Base-by-base conservation (phyloP, 83 land plant species). In the Diphasiastrum complanatum region DNA sequence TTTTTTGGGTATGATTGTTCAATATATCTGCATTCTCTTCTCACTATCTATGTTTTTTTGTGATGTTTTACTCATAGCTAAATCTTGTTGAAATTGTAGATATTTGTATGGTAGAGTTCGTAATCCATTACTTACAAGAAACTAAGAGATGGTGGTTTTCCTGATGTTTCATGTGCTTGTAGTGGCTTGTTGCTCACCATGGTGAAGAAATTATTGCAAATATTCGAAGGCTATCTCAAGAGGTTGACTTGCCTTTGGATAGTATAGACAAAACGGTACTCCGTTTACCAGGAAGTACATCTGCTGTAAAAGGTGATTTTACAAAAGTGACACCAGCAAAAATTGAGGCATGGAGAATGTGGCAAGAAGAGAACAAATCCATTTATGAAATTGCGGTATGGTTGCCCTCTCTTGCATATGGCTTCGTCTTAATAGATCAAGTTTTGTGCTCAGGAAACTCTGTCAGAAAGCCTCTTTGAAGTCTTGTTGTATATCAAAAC, bases 291-390 rank as follows among this genome's bases (percentile, higher is more conserved):
- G 43, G 55, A 12, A 67, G 75, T 47, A 51, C 75, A 38, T 45
- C 29, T 40, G 30, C 25, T 36, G 14, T 70, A 18, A 74, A 52
- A 51, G 50, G 58, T 28, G 49, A 67, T 12, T 3, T 37, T 6
- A 10, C 60, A 50, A 70, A 61, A 33, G 36, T 72, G 8, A 51
- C 75, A 10, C 78, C 82, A 40, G 79, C 83, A 23, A 89, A 89
- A 71, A 65, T 77, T 20, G 91, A 85, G 55, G 84, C 95, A 22
- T 89, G 95, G 95, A 82, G 50, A 67, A 75, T 81, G 91, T 89
- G 90, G 91, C 84, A 85, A 45, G 80, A 82, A 65, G 60, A 69
- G 11, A 75, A 77, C 25, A 71, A 80, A 43, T 72, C 91, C 2
- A 51, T 85, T 51, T 60, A 61, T 24, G 66, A 81, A 38, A 78